These are phyloP conservation scores for Penicillium sp. DNA, from an alignment of 2,329 filamentous ascomycete genomes.

Conservation along the genomic window DNA sequence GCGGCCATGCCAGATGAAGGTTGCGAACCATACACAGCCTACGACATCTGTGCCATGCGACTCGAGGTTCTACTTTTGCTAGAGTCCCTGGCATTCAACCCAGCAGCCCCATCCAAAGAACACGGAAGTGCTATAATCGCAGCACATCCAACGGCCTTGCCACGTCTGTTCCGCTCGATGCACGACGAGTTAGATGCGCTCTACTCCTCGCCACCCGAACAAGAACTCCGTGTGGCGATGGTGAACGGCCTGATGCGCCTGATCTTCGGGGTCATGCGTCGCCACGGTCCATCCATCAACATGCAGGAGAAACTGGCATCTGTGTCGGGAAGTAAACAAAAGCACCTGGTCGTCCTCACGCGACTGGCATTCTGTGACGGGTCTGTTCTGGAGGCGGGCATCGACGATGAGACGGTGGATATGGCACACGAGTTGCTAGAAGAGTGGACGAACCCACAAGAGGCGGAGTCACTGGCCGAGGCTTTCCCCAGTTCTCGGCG, in stretches of 20 bases:
- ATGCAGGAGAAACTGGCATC: constrained; percentile 73
- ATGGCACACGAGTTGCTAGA: constrained; percentile 84
- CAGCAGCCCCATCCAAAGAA: constrained; percentile 65
- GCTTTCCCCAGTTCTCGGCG: constrained; percentile 50
- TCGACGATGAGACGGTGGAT: constrained; percentile 78
- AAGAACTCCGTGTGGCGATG: constrained; percentile 55
- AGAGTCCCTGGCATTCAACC: constrained; percentile 49
- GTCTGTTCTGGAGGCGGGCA: constrained; percentile 74
- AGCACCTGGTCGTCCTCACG: constrained; percentile 80
- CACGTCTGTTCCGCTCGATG: constrained; percentile 74
- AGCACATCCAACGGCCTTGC: constrained; percentile 71
- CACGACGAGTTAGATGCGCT: constrained; percentile 72
- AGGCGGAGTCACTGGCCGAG: constrained; percentile 66
- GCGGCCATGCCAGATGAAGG: constrained; percentile 55
- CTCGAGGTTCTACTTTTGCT: constrained; percentile 53
- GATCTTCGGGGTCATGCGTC: constrained; percentile 64
- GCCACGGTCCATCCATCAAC: constrained; percentile 68
- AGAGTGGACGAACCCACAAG: constrained; percentile 78
- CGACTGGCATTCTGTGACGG: constrained; percentile 86
- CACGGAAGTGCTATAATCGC: constrained; percentile 69
- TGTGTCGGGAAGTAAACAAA: constrained; percentile 75
- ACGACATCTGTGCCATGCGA: constrained; percentile 51
- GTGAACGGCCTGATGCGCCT: constrained; percentile 68
- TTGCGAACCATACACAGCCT: constrained; percentile 44
- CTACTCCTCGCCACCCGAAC: constrained; percentile 59